A percentile compares a stretch with the other conserved stretches of the same genome.
Conservation (phyloP, 1,139 yeast genomes). For the Blastobotrys illinoisensis region DNA sequence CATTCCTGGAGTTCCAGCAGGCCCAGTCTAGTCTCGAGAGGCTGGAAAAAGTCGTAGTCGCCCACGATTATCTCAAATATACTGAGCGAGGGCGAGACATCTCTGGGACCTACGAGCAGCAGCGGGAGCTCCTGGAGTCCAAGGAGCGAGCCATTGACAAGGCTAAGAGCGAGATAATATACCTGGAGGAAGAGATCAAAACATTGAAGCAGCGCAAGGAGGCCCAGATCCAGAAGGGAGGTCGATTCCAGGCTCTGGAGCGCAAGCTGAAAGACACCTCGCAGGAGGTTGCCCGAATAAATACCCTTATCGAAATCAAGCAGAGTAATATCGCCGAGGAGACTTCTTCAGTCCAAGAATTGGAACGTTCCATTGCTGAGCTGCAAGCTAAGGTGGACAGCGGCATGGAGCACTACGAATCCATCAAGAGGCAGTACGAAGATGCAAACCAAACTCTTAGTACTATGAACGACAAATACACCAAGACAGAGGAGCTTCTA, state of each 20-base stretch:
- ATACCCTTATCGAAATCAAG: conserved; percentile 57
- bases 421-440: conserved; percentile 40
- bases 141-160: conserved; percentile 34
- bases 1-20: conserved; percentile 81
- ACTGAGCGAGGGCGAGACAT: conserved; percentile 24
- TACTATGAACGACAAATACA: conserved; percentile 45
- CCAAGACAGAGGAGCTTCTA: conserved; percentile 69
- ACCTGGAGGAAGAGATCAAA: conserved; percentile 57
- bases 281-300: conserved; percentile 64
- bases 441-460: conserved; percentile 41
- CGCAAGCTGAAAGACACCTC: conserved; percentile 49
- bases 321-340: conserved; percentile 53
- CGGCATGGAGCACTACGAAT: conserved; percentile 26
- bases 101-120: conserved; percentile 15
- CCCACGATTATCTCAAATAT: conserved; percentile 60
- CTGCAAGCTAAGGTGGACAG: conserved; percentile 16
- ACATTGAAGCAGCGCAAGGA: conserved; percentile 52
- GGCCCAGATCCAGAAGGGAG: conserved; percentile 57
- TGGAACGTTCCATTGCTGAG: conserved; percentile 25
- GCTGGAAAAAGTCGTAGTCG: conserved; percentile 64
- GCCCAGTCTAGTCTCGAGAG: conserved; percentile 77
- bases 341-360: conserved; percentile 21
- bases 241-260: conserved; percentile 58
- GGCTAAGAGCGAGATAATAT: conserved; percentile 50
- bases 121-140: conserved; percentile 30